Conservation (phyloP, 2,329 filamentous ascomycete species). For the Emergomyces pasteurianus region DNA sequence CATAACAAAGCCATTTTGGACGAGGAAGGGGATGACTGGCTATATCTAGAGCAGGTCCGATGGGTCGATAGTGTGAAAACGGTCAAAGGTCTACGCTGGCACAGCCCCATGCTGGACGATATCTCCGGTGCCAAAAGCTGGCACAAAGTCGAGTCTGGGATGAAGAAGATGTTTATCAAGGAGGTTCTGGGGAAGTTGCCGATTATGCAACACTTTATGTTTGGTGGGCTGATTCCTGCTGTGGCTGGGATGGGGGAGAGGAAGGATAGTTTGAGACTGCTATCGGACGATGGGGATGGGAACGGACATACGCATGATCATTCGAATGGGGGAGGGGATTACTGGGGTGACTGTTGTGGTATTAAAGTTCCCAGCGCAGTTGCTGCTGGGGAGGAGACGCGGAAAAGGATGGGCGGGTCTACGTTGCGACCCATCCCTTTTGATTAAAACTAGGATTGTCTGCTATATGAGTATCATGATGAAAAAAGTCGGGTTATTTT, state of each 20-base stretch:
- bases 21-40: slow-evolving; percentile 68
- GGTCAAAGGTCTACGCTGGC: slow-evolving; percentile 87
- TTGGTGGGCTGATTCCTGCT: slow-evolving; percentile 73
- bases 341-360: slow-evolving; percentile 93
- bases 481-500: neutral
- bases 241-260: slow-evolving; percentile 59
- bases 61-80: slow-evolving; percentile 97
- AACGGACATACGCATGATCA: slow-evolving; percentile 56
- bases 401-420: slow-evolving; percentile 54
- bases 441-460: slow-evolving; percentile 22
- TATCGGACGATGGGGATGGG: slow-evolving; percentile 49
- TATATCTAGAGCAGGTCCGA: slow-evolving; percentile 84
- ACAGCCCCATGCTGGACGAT: slow-evolving; percentile 96
- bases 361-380: slow-evolving; percentile 94
- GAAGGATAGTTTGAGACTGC: slow-evolving; percentile 44
- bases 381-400: slow-evolving; percentile 79
- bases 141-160: slow-evolving; percentile 85
- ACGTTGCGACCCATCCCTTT: slow-evolving; percentile 50
- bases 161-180: slow-evolving; percentile 92
- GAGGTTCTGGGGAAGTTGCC: slow-evolving; percentile 89
- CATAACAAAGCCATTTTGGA: slow-evolving; percentile 82
- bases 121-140: slow-evolving; percentile 84
- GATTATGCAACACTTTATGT: slow-evolving; percentile 97
- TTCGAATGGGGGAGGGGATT: slow-evolving; percentile 24
- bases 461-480: neutral